Base-by-base conservation (phyloP, 1,139 yeast species). In the Meyerozyma sp. region DNA sequence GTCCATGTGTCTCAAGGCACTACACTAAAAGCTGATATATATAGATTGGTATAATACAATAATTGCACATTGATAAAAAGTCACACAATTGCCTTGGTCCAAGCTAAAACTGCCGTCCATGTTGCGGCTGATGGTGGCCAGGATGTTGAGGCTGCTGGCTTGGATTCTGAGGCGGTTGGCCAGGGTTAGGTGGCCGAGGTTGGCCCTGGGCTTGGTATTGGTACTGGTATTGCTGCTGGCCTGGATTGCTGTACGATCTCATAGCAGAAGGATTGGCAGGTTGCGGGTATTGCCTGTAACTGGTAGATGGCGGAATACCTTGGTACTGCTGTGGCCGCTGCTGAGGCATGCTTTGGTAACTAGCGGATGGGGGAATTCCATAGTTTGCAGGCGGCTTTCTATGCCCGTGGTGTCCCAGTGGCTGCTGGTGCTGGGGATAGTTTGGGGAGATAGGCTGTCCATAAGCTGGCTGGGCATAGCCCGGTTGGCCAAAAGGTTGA, bases 1-100 rank as follows among this genome's bases (percentile, higher is more conserved):
- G 0, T 55, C 54, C 39, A 49, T 60, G 42, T 70, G 74, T 47
- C 50, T 70, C 34, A 54, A 49, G 44, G 52, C 50, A 39, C 42
- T 50, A 11, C 37, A 29, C 14, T 29, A 41, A 36, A 30, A 16
- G 18, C 13, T 9, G 11, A 10, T 23, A 32, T 13, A 40, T 10
- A 32, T 23, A 23, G 21, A 30, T 14, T 40, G 10, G 11, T 26
- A 13, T 32, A 14, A 40, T 23, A 32, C 25, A 25, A 34, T 28
- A 29, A 32, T 32, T 32, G 16, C 21, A 32, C 35, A 32, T 10
- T 32, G 20, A 32, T 13, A 10, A 11, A 27, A 27, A 27, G 5
- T 11, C 18, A 16, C 18, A 16, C 18, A 16, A 16, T 3, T 16
- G 18, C 18, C 18, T 16, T 16, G 18, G 18, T 16, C 18, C 18